Base-by-base conservation (phyloP, 805 yeast species). In the Metschnikowia amazonensis region DNA sequence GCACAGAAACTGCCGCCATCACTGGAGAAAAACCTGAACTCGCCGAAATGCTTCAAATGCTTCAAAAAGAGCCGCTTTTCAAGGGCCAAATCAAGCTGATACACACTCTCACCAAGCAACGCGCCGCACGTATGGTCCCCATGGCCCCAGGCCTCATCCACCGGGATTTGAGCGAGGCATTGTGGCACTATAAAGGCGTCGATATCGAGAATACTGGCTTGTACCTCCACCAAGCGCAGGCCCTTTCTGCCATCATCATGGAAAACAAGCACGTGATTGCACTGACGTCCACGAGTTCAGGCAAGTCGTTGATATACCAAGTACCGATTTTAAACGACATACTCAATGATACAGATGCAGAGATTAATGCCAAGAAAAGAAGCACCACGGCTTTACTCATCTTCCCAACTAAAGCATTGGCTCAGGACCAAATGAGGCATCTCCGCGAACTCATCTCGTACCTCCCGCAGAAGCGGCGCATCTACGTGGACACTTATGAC, bases 321-420 rank as follows among this genome's bases (percentile, higher is more conserved):
- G 65, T 89, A 1, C 96, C 98, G 0, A 86, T 92, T 2, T 60
- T 90, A 8, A 69, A 74, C 42, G 73, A 63, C 32, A 66, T 71
- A 9, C 48, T 71, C 10, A 62, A 67, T 64, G 66, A 69, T 67
- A 42, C 65, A 5, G 56, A 60, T 28, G 42, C 52, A 74, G 42
- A 71, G 60, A 35, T 66, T 67, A 9, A 67, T 66, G 27, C 45
- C 27, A 43, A 41, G n/a, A 44, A 50, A 5, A 42, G 69, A n/a
- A 24, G 49, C 0, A 56, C 77, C 4, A 86, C 95, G 0, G 86
- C 96, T 8, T 72, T 95, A 71, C 89, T 86, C 56, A 82, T 94
- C 10, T 94, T 94, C 57, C 99, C 99, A 2, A 94, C 99, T 0
- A 94, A 94, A 60, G 99, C 99, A 0, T 70, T 94, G 42, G 98